Conservation (phyloP, 2,329 filamentous ascomycete species). For the Lecanicillium sp. region DNA sequence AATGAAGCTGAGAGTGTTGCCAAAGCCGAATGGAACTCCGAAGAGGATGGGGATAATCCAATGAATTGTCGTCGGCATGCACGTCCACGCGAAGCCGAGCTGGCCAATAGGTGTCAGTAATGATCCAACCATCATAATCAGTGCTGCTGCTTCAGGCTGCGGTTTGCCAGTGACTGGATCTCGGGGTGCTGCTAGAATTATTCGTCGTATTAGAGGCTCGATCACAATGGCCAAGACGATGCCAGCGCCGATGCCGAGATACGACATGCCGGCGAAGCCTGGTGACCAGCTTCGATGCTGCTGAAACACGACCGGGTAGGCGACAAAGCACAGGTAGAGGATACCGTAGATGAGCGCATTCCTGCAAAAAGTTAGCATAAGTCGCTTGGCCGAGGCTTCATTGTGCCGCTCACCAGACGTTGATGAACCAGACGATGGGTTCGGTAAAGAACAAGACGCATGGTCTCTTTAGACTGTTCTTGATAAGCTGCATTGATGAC, state of each 20-base stretch:
- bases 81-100: conserved; percentile 85
- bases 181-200: conserved; percentile 69
- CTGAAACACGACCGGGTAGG: conserved; percentile 78
- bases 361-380: conserved; percentile 27
- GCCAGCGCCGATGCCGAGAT: conserved; percentile 61
- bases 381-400: background rate
- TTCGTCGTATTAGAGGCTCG: conserved; percentile 64
- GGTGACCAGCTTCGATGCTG: conserved; percentile 68
- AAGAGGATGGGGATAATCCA: conserved; percentile 76
- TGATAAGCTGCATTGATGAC: conserved; percentile 58
- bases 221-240: conserved; percentile 52
- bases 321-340: conserved; percentile 83
- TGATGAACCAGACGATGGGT: conserved; percentile 70
- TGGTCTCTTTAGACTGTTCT: conserved; percentile 68
- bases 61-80: conserved; percentile 66
- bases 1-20: conserved; percentile 74
- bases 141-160: conserved; percentile 72
- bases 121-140: conserved; percentile 70
- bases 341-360: conserved; percentile 82
- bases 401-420: conserved; percentile 44
- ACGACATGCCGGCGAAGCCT: conserved; percentile 68
- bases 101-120: conserved; percentile 70
- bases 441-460: conserved; percentile 72
- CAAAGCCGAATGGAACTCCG: conserved; percentile 70
- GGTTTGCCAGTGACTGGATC: conserved; percentile 69